Evolutionary conservation across 495 filamentous ascomycete genomes (phyloP).

Genomic region (Penicillium diatomitis): DNA sequence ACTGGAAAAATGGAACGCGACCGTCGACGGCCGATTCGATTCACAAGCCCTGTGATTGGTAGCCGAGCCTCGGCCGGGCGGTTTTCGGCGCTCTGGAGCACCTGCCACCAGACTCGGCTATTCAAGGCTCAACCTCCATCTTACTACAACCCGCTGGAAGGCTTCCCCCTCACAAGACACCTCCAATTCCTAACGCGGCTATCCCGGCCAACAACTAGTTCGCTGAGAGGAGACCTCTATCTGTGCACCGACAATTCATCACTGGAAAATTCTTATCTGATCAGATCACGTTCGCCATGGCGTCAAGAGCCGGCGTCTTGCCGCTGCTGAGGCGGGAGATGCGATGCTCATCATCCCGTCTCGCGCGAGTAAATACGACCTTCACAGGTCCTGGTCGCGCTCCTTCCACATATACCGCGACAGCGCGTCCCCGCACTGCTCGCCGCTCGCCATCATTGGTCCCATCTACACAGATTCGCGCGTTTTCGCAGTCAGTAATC

Average conservation of each 20-base stretch:
- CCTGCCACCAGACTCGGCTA: conserved; percentile 13
- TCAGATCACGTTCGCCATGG: conserved; percentile 19
- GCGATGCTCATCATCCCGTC: conserved; percentile 20
- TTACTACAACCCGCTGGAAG: not conserved
- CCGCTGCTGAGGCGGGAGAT: conserved; percentile 38
- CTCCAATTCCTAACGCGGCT: not conserved
- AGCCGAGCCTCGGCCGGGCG: conserved; percentile 21
- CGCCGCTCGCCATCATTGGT: conserved; percentile 18
- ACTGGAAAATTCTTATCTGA: too few relatives aligned
- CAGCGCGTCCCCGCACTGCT: conserved; percentile 12
- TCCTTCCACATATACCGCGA: conserved; percentile 14
- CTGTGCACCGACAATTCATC: too few relatives aligned
- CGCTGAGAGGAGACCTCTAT: too few relatives aligned
- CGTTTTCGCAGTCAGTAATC: conserved; percentile 41
- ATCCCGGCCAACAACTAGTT: too few relatives aligned
- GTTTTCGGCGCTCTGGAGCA: conserved; percentile 19
- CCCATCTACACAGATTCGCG: conserved; percentile 22
- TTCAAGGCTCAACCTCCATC: conserved; percentile 7
- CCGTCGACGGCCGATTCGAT: conserved; percentile 16
- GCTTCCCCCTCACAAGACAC: conserved; percentile 1
- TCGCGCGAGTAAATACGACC: conserved; percentile 21
- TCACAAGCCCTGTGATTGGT: conserved; percentile 24
- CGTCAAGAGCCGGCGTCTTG: conserved; percentile 32
- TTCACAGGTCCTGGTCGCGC: conserved; percentile 14
- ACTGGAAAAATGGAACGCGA: not conserved